Evolutionary conservation across 2,329 filamentous ascomycete species (phyloP).

Genomic region (Aspergillus terreus): DNA sequence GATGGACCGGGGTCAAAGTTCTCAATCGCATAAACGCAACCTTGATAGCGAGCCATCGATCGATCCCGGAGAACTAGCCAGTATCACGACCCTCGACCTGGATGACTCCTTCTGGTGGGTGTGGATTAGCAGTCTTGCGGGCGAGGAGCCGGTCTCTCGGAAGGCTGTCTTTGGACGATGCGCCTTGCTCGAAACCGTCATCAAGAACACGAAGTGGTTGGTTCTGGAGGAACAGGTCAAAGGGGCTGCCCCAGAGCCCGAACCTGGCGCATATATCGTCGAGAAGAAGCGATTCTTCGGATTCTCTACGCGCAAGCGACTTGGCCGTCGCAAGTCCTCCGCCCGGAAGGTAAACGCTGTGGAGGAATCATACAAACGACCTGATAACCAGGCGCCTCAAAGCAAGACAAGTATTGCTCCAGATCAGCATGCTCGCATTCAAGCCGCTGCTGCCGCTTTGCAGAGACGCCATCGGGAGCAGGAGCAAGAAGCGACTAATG

Average conservation of each 20-base stretch:
- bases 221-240: conserved; percentile 96
- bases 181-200: conserved; percentile 83
- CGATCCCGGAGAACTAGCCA: conserved; percentile 91
- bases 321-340: conserved; percentile 67
- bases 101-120: conserved; percentile 99
- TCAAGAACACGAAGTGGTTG: conserved; percentile 79
- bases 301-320: conserved; percentile 67
- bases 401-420: conserved; percentile 84
- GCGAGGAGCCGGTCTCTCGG: conserved; percentile 77
- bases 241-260: conserved; percentile 80
- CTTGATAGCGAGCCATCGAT: conserved; percentile 66
- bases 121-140: conserved; percentile 94
- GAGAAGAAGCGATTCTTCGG: conserved; percentile 95
- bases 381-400: conserved; percentile 48
- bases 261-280: conserved; percentile 82
- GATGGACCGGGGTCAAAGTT: conserved; percentile 70
- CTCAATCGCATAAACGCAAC: conserved; percentile 74
- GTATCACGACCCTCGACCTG: conserved; percentile 77
- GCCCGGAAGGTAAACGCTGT: conserved; percentile 54
- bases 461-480: conserved; percentile 64
- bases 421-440: conserved; percentile 89
- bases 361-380: conserved; percentile 51
- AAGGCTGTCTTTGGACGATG: conserved; percentile 95
- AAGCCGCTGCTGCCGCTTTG: conserved; percentile 81
- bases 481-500: conserved; percentile 50